Evolutionary conservation across 352 stramenopile species (phyloP).

Genomic region (Phytophthora pini): DNA sequence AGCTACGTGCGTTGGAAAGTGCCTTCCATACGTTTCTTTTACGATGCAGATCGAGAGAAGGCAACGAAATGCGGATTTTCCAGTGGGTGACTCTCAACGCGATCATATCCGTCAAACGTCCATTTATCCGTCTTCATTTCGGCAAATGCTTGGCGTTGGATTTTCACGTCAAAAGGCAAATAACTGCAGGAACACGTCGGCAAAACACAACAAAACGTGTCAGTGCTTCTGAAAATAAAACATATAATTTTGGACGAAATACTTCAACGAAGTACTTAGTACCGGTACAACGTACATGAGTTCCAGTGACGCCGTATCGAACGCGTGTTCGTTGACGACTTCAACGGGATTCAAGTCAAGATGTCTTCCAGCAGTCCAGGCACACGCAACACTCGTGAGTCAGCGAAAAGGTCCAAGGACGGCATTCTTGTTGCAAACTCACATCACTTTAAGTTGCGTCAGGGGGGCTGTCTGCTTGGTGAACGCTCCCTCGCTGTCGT

Average conservation of each 20-base stretch:
- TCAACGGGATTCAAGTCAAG: conserved; percentile 77
- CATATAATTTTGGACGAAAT: neutral
- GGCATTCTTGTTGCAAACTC: conserved; percentile 17
- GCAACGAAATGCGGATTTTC: conserved; percentile 76
- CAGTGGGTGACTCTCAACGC: conserved; percentile 52
- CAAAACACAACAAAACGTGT: conserved; percentile 9
- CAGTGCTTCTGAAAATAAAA: neutral
- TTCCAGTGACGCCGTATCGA: conserved; percentile 57
- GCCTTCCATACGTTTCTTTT: neutral
- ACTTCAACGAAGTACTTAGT: neutral
- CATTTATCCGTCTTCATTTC: conserved; percentile 79
- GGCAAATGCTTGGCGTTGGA: conserved; percentile 76
- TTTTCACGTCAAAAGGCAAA: conserved; percentile 75
- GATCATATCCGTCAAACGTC: conserved; percentile 68
- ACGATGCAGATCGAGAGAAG: conserved; percentile 42
- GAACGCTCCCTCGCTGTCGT: conserved; percentile 63
- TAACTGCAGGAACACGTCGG: conserved; percentile 39
- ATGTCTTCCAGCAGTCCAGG: conserved; percentile 39
- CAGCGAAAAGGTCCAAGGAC: neutral
- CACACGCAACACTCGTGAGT: conserved; percentile 6
- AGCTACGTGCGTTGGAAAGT: conserved; percentile 17
- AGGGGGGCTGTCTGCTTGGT: conserved; percentile 46
- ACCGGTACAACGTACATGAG: conserved; percentile 54
- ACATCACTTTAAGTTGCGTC: conserved; percentile 77
- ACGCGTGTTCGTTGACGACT: conserved; percentile 82